These are phyloP conservation scores for Epichloe hybrida DNA, from an alignment of 2,329 filamentous ascomycete genomes.

Conservation along the genomic window DNA sequence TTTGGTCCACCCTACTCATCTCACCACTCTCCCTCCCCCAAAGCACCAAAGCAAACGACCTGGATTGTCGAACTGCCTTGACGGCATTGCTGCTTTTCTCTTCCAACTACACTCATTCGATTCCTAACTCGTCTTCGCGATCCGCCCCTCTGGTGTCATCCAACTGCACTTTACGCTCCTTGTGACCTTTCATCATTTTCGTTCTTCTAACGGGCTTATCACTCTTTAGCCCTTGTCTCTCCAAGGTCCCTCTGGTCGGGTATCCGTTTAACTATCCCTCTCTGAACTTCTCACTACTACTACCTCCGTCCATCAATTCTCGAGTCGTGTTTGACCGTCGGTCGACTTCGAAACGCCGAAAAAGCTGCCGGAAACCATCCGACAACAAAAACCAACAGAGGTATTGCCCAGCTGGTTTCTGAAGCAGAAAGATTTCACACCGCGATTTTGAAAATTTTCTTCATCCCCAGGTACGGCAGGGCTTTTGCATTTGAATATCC, in stretches of 20 bases:
- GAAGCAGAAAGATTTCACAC: slow-evolving; percentile 6
- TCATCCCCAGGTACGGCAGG: background rate
- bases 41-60: slow-evolving; percentile 1
- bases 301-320: background rate
- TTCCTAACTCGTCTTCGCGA: background rate
- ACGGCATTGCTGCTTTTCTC: slow-evolving; percentile 3
- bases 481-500: background rate
- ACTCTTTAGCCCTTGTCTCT: background rate
- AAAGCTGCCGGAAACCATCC: background rate
- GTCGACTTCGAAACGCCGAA: background rate
- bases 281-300: background rate
- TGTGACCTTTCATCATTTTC: background rate
- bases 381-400: slow-evolving; percentile 1
- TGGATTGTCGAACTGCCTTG: slow-evolving; percentile 6
- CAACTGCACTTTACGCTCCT: slow-evolving; percentile 6
- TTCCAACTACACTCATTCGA: slow-evolving; percentile 2
- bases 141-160: slow-evolving; percentile 4
- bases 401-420: slow-evolving; percentile 12
- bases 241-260: slow-evolving; percentile 1
- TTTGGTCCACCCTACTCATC: slow-evolving; percentile 1
- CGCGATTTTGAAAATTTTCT: background rate
- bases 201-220: background rate
- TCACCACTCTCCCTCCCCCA: background rate
- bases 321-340: background rate
- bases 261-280: background rate